Base-by-base conservation (phyloP, 495 filamentous ascomycete species). In the Aspergillus sparsus region DNA sequence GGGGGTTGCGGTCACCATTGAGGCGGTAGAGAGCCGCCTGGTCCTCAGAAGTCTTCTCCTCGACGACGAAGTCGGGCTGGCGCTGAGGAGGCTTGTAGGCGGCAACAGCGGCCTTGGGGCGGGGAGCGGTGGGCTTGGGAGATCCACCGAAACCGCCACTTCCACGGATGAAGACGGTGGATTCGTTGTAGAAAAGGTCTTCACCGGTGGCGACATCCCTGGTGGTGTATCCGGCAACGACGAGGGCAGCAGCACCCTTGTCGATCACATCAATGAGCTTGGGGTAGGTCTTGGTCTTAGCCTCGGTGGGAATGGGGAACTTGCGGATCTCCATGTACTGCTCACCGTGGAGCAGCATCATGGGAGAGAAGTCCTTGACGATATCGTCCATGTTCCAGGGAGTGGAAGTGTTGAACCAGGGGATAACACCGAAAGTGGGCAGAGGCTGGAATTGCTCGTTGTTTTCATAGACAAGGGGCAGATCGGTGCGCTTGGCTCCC, bases 341-440 rank as follows among this genome's bases (percentile, higher is more conserved):
- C 79, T 98, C 94, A 68, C 94, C 94, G 81, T 98, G 94, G 16
- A 98, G 87, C 52, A 98, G 86, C 93, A 98, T 97, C 95, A 97
- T 98, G 62, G 93, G 93, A 6, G 84, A 89, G 83, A 96, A 98
- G 78, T 98, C 91, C 69, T 92, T 91, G 44, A 98, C 87, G 62
- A 98, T 78, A 27, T 96, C 90, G 62, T 87, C 82, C 63, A 93
- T 79, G 78, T 78, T 84, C 81, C 87, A 98, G 54, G 95, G 91
- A 52, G 83, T 79, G 61, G 86, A 80, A 64, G 92, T 87, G 80
- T 89, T 88, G 79, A 98, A 98, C 71, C 85, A 88, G 15, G 94
- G 95, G 70, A 98, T 84, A 53, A 98, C 95, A 74, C 92, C 94
- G 74, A 89, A 98, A 34, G 93, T 96, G 42, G 94, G 94, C 42